Evolutionary conservation across 768 basidiomycete species (phyloP).

Genomic region (Serendipita sp.): DNA sequence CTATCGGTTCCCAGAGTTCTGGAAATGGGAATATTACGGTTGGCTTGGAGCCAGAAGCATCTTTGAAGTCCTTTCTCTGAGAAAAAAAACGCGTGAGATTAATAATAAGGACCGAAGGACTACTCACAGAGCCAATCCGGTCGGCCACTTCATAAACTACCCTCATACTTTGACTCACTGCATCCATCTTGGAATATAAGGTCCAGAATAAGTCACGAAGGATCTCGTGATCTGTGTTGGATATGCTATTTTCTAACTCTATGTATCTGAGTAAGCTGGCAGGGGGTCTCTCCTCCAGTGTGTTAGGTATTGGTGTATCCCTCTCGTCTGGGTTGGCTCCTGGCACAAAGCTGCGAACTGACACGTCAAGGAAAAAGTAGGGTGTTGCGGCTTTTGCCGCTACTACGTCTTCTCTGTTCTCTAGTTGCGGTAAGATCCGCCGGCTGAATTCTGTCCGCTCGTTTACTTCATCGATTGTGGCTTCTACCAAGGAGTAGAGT

Average conservation of each 20-base stretch:
- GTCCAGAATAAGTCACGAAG: constrained; percentile 94
- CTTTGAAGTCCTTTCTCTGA: constrained; percentile 82
- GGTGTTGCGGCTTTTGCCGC: neutral
- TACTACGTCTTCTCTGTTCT: neutral
- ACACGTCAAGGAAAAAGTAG: neutral
- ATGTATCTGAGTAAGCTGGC: constrained; percentile 48
- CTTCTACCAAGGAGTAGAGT: constrained; percentile 70
- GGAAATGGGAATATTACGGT: constrained; percentile 64
- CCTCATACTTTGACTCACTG: constrained; percentile 79
- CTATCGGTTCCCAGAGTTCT: constrained; percentile 80
- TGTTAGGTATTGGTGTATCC: neutral
- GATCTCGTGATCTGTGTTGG: constrained; percentile 67
- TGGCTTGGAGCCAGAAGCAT: constrained; percentile 62
- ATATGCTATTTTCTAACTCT: constrained; percentile 56
- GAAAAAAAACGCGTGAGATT: neutral
- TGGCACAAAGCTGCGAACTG: neutral
- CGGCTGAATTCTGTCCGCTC: constrained; percentile 75
- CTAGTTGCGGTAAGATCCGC: constrained; percentile 17
- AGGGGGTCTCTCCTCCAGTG: constrained; percentile 21
- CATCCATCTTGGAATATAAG: constrained; percentile 85
- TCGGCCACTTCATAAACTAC: constrained; percentile 82
- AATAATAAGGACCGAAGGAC: neutral
- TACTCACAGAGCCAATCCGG: constrained; percentile 76
- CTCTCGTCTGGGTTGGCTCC: neutral
- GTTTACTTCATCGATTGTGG: constrained; percentile 77